Evolutionary conservation across 1,284 basidiomycete species (phyloP), one percentile per base, ranked within the genome.

Genomic region (Ustilago shanxiensis): DNA sequence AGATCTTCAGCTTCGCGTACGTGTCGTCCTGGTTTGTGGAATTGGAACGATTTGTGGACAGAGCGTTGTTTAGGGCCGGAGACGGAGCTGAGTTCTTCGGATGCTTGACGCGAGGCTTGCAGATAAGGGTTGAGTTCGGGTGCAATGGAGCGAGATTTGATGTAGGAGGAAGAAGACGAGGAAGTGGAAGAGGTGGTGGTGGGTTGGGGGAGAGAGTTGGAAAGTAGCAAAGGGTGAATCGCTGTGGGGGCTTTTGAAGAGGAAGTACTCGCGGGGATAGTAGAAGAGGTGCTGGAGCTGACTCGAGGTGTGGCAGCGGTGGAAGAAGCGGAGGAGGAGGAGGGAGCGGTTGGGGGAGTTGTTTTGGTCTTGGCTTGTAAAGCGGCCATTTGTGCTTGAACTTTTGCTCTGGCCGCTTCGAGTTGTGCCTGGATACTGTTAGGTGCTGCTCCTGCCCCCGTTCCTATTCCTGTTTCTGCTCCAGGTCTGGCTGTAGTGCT

Each of bases 21-120:
- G 55, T 86, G 83, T 29, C 83, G 70, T 2, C 84, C 83, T 0
- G 83, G 82, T 18, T 70, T 72, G 64, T 84, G 77, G 63, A 86
- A 86, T 41, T 83, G 78, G 20, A 86, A 72, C 0, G 72, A 61
- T 22, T 73, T 67, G 35, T 82, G 82, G 72, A 77, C 83, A n/a
- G 75, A 78, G 8, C 76, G 64, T 11, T 55, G 53, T 65, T 80
- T 81, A 24, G 74, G 81, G 3, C 41, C 56, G 16, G 56, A 51
- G 8, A 49, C 44, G n/a, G 31, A 35, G 47, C 16, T n/a, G 1
- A 58, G 39, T n/a, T 73, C 72, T 7, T 56, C 64, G 11, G 58
- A 58, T 7, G 52, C 56, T 26, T 45, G 58, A 10, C 60, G 59
- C 11, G 60, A 66, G 6, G 68, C 69, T 54, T 72, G 74, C 22